Conservation (phyloP, 2,329 filamentous ascomycete species). For the Hypoxylon sp. region DNA sequence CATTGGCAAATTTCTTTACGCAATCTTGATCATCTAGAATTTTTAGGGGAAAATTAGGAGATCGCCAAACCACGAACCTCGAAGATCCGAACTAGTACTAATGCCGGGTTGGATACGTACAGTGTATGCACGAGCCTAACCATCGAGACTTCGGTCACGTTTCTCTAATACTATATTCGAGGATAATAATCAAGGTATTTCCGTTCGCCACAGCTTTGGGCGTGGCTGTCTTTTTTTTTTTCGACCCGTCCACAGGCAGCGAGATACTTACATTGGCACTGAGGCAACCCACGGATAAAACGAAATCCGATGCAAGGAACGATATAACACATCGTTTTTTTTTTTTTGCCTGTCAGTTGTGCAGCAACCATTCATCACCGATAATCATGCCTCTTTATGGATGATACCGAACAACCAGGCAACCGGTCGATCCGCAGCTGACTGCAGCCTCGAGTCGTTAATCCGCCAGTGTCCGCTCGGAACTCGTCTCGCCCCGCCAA, state of each 20-base stretch:
- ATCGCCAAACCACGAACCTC: constrained; percentile 17
- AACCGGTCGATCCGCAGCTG: constrained; percentile 25
- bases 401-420: constrained; percentile 11
- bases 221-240: background rate
- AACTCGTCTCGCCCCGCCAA: constrained; percentile 23
- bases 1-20: constrained; percentile 19
- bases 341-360: constrained; percentile 22
- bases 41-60: constrained; percentile 3
- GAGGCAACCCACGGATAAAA: background rate
- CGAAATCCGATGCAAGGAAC: constrained; percentile 7
- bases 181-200: background rate
- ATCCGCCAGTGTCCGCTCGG: constrained; percentile 27
- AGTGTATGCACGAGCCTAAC: background rate
- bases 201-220: constrained; percentile 28
- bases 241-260: background rate
- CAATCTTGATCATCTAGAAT: constrained; percentile 23
- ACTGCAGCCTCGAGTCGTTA: constrained; percentile 26
- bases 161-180: too few relatives aligned
- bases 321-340: constrained; percentile 24
- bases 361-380: constrained; percentile 27
- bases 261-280: background rate
- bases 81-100: constrained; percentile 16
- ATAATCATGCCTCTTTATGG: constrained; percentile 25
- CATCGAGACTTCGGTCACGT: background rate
- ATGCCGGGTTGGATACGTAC: constrained; percentile 11